phyloP scores from a whole-genome alignment of 2,329 filamentous ascomycete genomes.

The Sclerotinia borealis region DNA sequence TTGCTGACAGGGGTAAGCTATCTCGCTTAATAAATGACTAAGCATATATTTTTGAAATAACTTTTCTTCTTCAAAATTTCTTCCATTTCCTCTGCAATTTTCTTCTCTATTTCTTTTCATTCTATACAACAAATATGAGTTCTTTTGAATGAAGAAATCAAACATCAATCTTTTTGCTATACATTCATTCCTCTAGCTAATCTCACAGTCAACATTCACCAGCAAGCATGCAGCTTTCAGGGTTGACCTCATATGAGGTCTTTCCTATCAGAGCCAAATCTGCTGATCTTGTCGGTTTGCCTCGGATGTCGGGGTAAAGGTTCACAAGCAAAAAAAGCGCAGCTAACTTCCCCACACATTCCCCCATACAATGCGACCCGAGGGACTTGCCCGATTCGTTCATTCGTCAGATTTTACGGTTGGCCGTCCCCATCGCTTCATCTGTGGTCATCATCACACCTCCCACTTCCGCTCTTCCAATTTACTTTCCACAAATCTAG shows the following conservation, averaged over 20 bases:
- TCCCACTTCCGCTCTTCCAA: background rate
- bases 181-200: background rate
- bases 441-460: background rate
- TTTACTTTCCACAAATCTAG: background rate
- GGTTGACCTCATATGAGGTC: background rate
- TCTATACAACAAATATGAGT: background rate
- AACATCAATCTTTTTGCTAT: background rate
- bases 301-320: constrained; percentile 5
- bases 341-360: constrained; percentile 8
- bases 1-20: background rate
- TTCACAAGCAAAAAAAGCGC: background rate
- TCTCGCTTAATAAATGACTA: constrained; percentile 2
- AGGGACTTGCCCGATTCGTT: background rate
- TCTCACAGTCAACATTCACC: background rate
- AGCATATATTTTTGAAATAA: background rate
- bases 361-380: background rate
- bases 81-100: background rate
- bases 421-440: background rate
- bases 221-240: background rate
- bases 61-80: background rate
- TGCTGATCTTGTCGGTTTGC: constrained; percentile 2
- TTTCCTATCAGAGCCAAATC: constrained; percentile 3
- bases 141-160: background rate
- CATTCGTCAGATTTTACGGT: background rate
- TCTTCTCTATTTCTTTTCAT: background rate